These are phyloP conservation scores for Chrysoporthe deuterocubensis DNA, from an alignment of 2,329 filamentous ascomycete species.

Conservation along the genomic window DNA sequence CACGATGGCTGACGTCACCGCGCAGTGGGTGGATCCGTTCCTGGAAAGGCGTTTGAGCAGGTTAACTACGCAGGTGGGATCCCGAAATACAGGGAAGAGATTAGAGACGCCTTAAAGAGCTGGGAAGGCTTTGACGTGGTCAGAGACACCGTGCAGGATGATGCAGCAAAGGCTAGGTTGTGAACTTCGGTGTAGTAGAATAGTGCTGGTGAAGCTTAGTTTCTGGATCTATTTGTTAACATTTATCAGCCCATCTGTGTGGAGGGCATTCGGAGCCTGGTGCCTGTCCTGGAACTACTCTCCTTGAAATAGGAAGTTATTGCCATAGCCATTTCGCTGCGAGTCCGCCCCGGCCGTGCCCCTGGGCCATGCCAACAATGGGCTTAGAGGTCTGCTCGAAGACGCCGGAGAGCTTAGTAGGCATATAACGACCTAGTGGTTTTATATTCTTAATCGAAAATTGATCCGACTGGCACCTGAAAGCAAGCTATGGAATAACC, in stretches of 20 bases:
- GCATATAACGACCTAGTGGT: background rate
- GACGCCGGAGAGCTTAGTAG: too few species aligned
- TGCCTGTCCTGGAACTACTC: too few species aligned
- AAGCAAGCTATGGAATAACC: background rate
- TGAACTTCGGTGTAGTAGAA: too few species aligned
- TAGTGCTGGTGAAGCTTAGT: too few species aligned
- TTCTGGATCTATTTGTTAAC: too few species aligned
- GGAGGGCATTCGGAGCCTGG: too few species aligned
- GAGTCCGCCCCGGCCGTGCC: too few species aligned
- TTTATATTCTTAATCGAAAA: background rate
- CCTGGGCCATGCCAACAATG: too few species aligned
- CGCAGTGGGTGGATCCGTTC: conserved; percentile 57
- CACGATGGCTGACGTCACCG: conserved; percentile 32
- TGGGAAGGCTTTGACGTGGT: conserved; percentile 41
- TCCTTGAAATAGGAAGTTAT: too few species aligned
- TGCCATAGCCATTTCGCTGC: too few species aligned
- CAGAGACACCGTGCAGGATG: conserved; percentile 2
- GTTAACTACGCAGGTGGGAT: conserved; percentile 52
- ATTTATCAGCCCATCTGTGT: too few species aligned
- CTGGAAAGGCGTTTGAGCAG: conserved; percentile 57
- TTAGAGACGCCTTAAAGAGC: conserved; percentile 40
- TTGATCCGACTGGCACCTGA: background rate
- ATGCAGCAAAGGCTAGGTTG: background rate
- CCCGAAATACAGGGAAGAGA: conserved; percentile 39
- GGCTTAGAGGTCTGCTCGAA: background rate